These are phyloP conservation scores for Malassezia dermatis DNA, from an alignment of 1,284 basidiomycete genomes.

Conservation along the genomic window DNA sequence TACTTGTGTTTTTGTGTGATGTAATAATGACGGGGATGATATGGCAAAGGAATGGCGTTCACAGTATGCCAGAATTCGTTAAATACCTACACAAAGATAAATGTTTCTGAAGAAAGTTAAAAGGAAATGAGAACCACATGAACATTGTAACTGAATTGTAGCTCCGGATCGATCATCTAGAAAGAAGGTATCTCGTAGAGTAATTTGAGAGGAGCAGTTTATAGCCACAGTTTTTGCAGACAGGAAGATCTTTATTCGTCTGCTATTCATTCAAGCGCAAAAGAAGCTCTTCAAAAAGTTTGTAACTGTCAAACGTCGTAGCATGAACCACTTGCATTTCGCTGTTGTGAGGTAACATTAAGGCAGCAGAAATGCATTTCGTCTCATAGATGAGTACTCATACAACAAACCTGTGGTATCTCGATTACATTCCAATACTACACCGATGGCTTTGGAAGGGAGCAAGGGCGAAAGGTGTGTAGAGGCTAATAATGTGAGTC, in stretches of 20 bases:
- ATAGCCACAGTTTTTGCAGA: conserved; percentile 19
- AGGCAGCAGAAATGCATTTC: conserved; percentile 89
- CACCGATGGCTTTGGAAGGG: conserved; percentile 76
- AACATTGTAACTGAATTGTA: neutral
- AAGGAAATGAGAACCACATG: too few species aligned
- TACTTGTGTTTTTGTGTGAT: neutral
- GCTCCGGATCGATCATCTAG: neutral
- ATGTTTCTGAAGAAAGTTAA: too few species aligned
- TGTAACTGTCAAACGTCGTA: conserved; percentile 75
- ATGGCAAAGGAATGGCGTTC: neutral
- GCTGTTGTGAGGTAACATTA: conserved; percentile 54
- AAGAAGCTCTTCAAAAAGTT: conserved; percentile 86
- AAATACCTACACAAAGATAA: too few species aligned
- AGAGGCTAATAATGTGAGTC: conserved; percentile 53
- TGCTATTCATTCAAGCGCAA: conserved; percentile 59
- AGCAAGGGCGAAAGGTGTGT: conserved; percentile 90
- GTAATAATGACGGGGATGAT: neutral
- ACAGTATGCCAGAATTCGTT: too few species aligned
- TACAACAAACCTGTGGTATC: conserved; percentile 6
- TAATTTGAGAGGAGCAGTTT: conserved; percentile 1
- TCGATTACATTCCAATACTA: conserved; percentile 85
- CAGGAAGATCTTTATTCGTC: conserved; percentile 24
- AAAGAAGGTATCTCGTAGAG: neutral
- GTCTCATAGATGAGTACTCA: conserved; percentile 55
- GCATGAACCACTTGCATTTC: conserved; percentile 72